Conservation (phyloP, 345 rosid genomes). For the Noccaea bulbosa region DNA sequence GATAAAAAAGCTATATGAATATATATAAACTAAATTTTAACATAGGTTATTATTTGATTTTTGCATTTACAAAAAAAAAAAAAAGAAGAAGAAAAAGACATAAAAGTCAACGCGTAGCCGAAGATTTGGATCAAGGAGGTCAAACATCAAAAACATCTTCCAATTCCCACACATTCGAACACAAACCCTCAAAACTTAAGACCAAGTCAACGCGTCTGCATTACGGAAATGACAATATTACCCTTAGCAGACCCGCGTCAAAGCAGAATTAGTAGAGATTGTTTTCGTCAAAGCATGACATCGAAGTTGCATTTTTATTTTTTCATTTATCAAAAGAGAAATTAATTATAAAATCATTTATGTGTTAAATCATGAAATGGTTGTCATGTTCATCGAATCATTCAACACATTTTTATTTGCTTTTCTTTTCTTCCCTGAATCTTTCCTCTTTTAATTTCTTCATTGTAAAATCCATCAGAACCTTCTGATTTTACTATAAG, state of each 20-base stretch:
- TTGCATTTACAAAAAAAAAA: not conserved
- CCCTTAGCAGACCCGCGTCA: not conserved
- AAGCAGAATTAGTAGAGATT: not conserved
- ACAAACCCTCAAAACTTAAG: not conserved
- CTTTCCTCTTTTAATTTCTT: constrained; percentile 8
- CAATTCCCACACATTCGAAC: constrained; percentile 21
- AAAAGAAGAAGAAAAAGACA: not conserved
- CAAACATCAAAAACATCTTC: constrained; percentile 22
- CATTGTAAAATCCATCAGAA: constrained; percentile 30
- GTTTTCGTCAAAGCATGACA: constrained; percentile 25
- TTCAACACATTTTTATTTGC: constrained; percentile 20
- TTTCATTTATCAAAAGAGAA: not conserved
- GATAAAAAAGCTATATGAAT: constrained; percentile 4
- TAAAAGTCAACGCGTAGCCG: constrained; percentile 34
- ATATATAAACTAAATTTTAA: not conserved
- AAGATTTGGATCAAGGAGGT: constrained; percentile 21
- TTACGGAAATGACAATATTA: not conserved
- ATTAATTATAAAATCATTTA: constrained; percentile 14
- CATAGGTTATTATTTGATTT: not conserved
- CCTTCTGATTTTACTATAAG: constrained; percentile 38
- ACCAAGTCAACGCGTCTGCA: constrained; percentile 24
- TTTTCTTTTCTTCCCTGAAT: not conserved
- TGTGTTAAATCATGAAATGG: constrained; percentile 43
- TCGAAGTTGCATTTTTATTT: not conserved
- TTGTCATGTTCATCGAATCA: constrained; percentile 43